A percentile compares a stretch with the other conserved stretches of the same genome.
phyloP scores from a whole-genome alignment of 352 stramenopile species.

The Saprolegnia diclina region DNA sequence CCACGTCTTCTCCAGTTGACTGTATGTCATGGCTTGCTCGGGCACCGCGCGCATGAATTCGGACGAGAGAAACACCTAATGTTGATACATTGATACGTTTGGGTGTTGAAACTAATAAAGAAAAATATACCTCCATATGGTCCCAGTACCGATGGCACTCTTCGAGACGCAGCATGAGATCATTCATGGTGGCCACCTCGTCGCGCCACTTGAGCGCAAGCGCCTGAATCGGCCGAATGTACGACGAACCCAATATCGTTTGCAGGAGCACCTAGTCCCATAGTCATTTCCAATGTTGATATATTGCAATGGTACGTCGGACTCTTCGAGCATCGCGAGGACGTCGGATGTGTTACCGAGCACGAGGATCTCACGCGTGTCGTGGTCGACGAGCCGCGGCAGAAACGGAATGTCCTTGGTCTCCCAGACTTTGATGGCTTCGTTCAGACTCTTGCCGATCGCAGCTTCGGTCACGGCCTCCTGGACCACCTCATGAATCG shows the following conservation, averaged over 20 bases:
- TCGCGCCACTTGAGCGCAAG: conserved; percentile 42
- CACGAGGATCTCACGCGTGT: conserved; percentile 48
- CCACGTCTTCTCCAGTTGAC: conserved; percentile 51
- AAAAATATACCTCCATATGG: conserved; percentile 36
- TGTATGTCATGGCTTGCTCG: conserved; percentile 48
- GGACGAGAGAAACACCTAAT: conserved; percentile 39
- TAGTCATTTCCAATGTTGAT: neutral
- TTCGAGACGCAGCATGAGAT: conserved; percentile 47
- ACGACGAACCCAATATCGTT: conserved; percentile 37
- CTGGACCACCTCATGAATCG: conserved; percentile 53
- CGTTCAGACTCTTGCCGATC: conserved; percentile 52
- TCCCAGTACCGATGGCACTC: conserved; percentile 64
- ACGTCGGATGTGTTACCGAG: conserved; percentile 57
- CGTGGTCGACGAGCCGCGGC: conserved; percentile 43
- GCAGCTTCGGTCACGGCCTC: conserved; percentile 64
- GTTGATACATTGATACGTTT: neutral
- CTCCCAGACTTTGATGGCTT: conserved; percentile 53
- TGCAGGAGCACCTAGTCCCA: neutral
- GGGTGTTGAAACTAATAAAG: too few relatives aligned
- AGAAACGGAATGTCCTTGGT: conserved; percentile 44
- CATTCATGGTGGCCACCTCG: conserved; percentile 45
- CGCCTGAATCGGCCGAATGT: conserved; percentile 47
- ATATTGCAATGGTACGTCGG: conserved; percentile 36
- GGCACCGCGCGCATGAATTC: conserved; percentile 60
- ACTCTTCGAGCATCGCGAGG: conserved; percentile 54